Percentiles rank a stretch among this genome's conserved stretches.
Evolutionary conservation across 2,329 filamentous ascomycete species (phyloP).

Genomic region (Colletotrichum caudatum): DNA sequence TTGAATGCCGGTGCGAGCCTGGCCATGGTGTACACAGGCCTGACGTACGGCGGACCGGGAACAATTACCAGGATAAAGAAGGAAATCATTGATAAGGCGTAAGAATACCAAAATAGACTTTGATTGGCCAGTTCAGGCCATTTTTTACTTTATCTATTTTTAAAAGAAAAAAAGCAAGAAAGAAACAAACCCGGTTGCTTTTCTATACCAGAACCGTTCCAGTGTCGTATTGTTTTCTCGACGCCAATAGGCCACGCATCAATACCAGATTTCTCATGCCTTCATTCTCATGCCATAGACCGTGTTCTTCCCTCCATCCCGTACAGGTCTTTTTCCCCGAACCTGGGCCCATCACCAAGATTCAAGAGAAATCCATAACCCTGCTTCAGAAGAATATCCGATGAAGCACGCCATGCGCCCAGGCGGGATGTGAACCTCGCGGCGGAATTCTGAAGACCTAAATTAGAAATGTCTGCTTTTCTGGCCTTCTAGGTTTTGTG

Average conservation of each 20-base stretch:
- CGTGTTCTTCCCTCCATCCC: neutral
- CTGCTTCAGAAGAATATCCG: too few relatives aligned
- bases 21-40: constrained; percentile 89
- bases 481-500: neutral
- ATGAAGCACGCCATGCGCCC: too few relatives aligned
- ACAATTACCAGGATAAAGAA: constrained; percentile 74
- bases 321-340: neutral
- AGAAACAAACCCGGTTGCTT: too few relatives aligned
- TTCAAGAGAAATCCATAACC: too few relatives aligned
- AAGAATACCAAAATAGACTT: constrained; percentile 44
- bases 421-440: neutral
- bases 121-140: neutral
- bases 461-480: neutral
- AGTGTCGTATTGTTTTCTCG: too few relatives aligned
- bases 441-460: too few relatives aligned
- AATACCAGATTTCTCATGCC: neutral
- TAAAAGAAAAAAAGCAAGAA: too few relatives aligned
- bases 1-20: constrained; percentile 91
- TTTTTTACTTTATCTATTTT: neutral
- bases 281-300: neutral
- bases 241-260: neutral
- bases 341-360: too few relatives aligned
- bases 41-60: constrained; percentile 74
- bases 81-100: constrained; percentile 65
- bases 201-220: neutral